Conservation (phyloP, 805 yeast species). For the Yueomyces sinensis region DNA sequence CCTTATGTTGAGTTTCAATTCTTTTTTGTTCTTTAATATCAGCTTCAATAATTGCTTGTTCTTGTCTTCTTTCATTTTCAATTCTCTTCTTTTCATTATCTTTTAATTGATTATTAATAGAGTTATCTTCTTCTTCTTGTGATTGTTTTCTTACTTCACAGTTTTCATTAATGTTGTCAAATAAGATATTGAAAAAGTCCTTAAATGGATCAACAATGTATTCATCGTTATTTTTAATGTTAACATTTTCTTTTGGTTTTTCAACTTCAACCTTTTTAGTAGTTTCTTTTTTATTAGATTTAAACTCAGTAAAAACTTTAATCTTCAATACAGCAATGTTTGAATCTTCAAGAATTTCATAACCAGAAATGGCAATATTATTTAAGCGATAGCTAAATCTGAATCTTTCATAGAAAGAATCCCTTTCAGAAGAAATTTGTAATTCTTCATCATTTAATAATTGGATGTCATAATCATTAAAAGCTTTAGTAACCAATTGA, state of each 20-base stretch:
- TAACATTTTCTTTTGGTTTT: neutral
- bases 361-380: conserved; percentile 13
- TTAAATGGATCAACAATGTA: too few relatives aligned
- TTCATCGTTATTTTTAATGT: too few relatives aligned
- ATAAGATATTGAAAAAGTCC: too few relatives aligned
- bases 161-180: neutral
- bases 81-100: neutral
- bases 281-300: conserved; percentile 1
- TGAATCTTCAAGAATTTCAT: conserved; percentile 8
- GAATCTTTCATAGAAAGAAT: conserved; percentile 10
- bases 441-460: conserved; percentile 13
- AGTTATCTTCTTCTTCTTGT: conserved; percentile 1
- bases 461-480: conserved; percentile 14
- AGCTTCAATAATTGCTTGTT: neutral
- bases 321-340: conserved; percentile 10
- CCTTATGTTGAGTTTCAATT: conserved; percentile 3
- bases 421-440: conserved; percentile 8
- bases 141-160: neutral
- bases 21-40: conserved; percentile 1
- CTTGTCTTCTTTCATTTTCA: conserved; percentile 1
- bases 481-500: conserved; percentile 2
- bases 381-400: conserved; percentile 8
- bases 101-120: too few relatives aligned
- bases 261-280: conserved; percentile 1
- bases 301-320: neutral